Base-by-base conservation (phyloP, 805 yeast species). In the Candida takata region DNA sequence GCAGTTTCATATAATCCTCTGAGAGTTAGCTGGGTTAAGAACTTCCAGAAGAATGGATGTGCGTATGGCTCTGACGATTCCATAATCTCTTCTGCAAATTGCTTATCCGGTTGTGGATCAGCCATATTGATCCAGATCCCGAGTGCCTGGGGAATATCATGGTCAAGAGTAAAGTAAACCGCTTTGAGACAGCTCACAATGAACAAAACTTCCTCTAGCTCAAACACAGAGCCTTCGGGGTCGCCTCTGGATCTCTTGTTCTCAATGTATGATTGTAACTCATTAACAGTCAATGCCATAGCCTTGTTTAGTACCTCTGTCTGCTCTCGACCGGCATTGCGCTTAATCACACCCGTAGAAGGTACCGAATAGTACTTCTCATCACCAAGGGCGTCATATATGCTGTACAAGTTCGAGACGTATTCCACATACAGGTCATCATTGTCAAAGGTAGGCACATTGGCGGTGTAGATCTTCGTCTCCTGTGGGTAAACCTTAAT, bases 81-180 rank as follows among this genome's bases (percentile, higher is more conserved):
- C 47, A 69, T 57, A 8, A 70, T 70, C 29, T 56, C 63, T 35
- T 74, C 70, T 4, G 72, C 62, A 23, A 71, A 55, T 19, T 67
- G 72, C 14, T 64, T 63, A 39, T 69, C 74, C 1, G 88, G 88
- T 45, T 74, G 72, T 5, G 79, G 77, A 51, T 81, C 84, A 21
- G 79, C 77, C 37, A 74, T 66, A 50, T 83, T 83, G 18, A 79
- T 64, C 92, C 92, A 83, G 32, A 65, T 68, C 51, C 32, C 63
- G 62, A 21, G 77, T 68, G 43, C 64, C 62, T 33, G 54, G 61
- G 38, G 65, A 61, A 10, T 57, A 13, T 65, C 62, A 2, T 64
- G 49, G 17, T 41, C 43, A 9, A 49, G 50, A 1, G 52, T 45
- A 44, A 75, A 77, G 46, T 66, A 62, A 25, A 73, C 54, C 1